Evolutionary conservation across 2,329 filamentous ascomycete genomes (phyloP).

Genomic region (Pseudogymnoascus verrucosus): DNA sequence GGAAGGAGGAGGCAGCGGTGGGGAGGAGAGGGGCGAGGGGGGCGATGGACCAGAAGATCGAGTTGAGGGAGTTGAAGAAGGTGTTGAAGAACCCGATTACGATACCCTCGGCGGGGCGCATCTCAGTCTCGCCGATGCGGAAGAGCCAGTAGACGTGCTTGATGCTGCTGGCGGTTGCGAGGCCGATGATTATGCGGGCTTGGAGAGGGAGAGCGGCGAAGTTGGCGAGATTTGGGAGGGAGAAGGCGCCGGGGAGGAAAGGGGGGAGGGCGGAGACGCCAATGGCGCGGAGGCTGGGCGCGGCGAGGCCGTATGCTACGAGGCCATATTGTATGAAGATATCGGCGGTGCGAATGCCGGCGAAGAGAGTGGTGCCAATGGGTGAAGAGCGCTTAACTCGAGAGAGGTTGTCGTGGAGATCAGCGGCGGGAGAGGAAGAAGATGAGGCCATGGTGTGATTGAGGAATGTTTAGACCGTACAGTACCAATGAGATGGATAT

Average conservation of each 20-base stretch:
- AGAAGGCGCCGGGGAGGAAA: conserved; percentile 10
- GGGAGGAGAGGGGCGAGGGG: conserved; percentile 35
- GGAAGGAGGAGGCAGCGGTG: conserved; percentile 28
- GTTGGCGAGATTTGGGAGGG: conserved; percentile 31
- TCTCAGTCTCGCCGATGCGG: conserved; percentile 40
- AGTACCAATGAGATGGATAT: not conserved
- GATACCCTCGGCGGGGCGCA: conserved; percentile 36
- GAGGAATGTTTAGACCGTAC: not conserved
- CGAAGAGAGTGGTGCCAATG: conserved; percentile 33
- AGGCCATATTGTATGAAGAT: conserved; percentile 41
- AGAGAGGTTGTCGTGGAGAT: not conserved
- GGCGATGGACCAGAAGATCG: conserved; percentile 28
- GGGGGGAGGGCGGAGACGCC: conserved; percentile 34
- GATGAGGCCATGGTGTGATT: not conserved
- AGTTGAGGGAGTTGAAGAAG: conserved; percentile 45
- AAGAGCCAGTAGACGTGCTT: conserved; percentile 51
- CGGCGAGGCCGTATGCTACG: conserved; percentile 39
- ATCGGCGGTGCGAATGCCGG: conserved; percentile 39
- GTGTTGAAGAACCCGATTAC: conserved; percentile 45
- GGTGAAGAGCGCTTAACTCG: conserved; percentile 24
- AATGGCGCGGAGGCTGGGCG: conserved; percentile 37
- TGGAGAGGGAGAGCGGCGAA: conserved; percentile 41
- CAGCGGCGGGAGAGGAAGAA: not conserved
- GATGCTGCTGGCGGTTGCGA: conserved; percentile 42
- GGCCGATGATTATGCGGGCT: conserved; percentile 42